A percentile compares a stretch with the other conserved stretches of the same genome.
phyloP scores from a whole-genome alignment of 805 yeast genomes.

The Suhomyces tanzawaensis region DNA sequence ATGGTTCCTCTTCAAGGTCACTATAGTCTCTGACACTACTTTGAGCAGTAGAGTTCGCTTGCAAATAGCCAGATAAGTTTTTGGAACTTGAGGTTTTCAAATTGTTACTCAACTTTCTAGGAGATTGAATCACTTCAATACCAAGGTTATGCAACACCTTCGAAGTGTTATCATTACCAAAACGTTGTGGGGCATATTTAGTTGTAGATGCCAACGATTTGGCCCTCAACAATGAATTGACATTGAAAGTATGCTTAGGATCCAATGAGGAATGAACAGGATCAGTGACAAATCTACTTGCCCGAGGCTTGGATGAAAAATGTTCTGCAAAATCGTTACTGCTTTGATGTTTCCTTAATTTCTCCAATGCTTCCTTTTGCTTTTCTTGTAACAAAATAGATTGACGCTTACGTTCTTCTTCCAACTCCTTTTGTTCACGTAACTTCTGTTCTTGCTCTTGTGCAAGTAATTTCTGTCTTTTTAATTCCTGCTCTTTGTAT shows the following conservation, averaged over 20 bases:
- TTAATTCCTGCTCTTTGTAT: slow-evolving; percentile 20
- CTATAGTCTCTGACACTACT: not conserved
- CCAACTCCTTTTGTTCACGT: slow-evolving; percentile 9
- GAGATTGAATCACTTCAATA: slow-evolving; percentile 23
- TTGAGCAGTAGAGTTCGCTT: not conserved
- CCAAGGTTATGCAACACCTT: slow-evolving; percentile 39
- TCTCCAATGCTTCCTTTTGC: slow-evolving; percentile 30
- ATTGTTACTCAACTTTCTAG: slow-evolving; percentile 15
- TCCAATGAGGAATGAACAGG: slow-evolving; percentile 32
- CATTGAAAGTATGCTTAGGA: slow-evolving; percentile 26
- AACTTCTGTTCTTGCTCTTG: slow-evolving; percentile 18
- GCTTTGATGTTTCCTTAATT: slow-evolving; percentile 18
- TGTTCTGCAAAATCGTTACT: slow-evolving; percentile 16
- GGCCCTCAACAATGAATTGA: slow-evolving; percentile 34
- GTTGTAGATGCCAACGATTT: slow-evolving; percentile 32
- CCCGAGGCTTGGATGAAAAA: slow-evolving; percentile 8
- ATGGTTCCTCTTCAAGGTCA: not conserved
- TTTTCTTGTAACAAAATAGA: slow-evolving; percentile 22
- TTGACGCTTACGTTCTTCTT: slow-evolving; percentile 20
- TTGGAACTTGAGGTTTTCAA: slow-evolving; percentile 40
- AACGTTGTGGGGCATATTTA: slow-evolving; percentile 18
- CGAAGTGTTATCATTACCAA: slow-evolving; percentile 24
- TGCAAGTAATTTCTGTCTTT: slow-evolving; percentile 17
- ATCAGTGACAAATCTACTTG: slow-evolving; percentile 23
- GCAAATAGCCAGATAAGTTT: slow-evolving; percentile 21